Conservation (phyloP, 2,329 filamentous ascomycete genomes). For the Penicillium sp. region DNA sequence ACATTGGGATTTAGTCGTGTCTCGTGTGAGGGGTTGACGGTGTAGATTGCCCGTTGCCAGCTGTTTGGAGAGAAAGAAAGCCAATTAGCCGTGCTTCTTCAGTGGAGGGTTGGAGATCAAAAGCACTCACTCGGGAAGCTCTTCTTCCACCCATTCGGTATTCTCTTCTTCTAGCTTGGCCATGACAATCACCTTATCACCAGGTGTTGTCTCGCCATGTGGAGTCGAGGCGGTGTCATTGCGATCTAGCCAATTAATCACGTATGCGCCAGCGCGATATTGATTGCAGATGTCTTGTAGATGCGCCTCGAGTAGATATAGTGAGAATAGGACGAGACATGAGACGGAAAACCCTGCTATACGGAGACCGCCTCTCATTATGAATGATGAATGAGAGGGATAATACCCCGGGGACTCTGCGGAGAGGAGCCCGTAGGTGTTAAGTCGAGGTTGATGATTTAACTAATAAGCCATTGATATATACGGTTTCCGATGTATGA, state of each 20-base stretch:
- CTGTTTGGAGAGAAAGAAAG: conserved; percentile 17
- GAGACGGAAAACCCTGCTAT: conserved; percentile 22
- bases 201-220: conserved; percentile 8
- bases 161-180: conserved; percentile 44
- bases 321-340: conserved; percentile 23
- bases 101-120: not conserved
- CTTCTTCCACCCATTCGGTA: conserved; percentile 44
- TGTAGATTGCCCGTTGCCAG: conserved; percentile 48
- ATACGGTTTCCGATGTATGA: not conserved
- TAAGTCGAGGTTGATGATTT: not conserved
- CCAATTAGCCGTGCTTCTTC: not conserved
- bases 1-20: conserved; percentile 16
- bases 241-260: conserved; percentile 29
- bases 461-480: conserved; percentile 11
- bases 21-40: conserved; percentile 35
- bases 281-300: conserved; percentile 35
- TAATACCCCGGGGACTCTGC: not conserved
- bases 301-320: conserved; percentile 32
- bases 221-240: conserved; percentile 8
- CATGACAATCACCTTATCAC: conserved; percentile 45
- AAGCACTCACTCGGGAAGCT: conserved; percentile 44
- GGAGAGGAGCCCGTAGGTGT: conserved; percentile 6
- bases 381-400: conserved; percentile 13
- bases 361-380: conserved; percentile 32
- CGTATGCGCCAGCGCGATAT: conserved; percentile 35